Evolutionary conservation across 169 alveolate species (phyloP).

Genomic region (Besnoitia besnoiti): DNA sequence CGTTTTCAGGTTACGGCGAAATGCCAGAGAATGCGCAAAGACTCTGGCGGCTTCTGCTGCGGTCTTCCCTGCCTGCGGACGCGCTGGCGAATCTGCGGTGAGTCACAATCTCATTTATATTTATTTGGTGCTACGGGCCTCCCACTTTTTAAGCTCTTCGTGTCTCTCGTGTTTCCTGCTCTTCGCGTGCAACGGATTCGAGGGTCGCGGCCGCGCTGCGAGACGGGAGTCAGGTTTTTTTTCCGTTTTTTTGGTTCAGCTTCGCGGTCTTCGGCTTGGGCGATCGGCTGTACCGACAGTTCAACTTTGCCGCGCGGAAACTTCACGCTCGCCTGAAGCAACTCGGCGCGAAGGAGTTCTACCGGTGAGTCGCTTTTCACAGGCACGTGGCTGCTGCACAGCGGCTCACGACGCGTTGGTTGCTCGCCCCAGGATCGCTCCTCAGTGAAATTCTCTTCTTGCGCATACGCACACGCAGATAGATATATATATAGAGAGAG

Average conservation of each 20-base stretch:
- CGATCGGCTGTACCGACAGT: slow-evolving; percentile 80
- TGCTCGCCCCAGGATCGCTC: too few species aligned
- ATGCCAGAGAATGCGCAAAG: slow-evolving; percentile 1
- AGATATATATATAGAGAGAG: not conserved
- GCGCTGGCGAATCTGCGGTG: not conserved
- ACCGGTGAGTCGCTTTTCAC: slow-evolving; percentile 3
- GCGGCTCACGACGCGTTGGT: too few species aligned
- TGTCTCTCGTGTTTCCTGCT: too few species aligned
- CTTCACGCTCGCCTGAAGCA: slow-evolving; percentile 74
- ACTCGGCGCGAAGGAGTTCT: slow-evolving; percentile 78
- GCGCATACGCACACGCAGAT: not conserved
- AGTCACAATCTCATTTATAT: not conserved
- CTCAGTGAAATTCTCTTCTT: too few species aligned
- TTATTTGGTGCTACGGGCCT: not conserved
- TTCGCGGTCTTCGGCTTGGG: slow-evolving; percentile 87
- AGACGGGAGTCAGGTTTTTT: not conserved
- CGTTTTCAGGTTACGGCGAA: not conserved
- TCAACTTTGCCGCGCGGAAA: slow-evolving; percentile 84
- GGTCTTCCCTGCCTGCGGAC: not conserved
- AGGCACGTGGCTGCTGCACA: not conserved
- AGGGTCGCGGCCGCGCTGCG: not conserved
- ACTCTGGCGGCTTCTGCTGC: not conserved
- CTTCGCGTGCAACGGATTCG: too few species aligned
- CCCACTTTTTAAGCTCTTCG: too few species aligned
- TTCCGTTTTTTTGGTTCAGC: slow-evolving; percentile 54